phyloP scores from a whole-genome alignment of 2,329 filamentous ascomycete genomes.

The Diaporthe citrichinensis region DNA sequence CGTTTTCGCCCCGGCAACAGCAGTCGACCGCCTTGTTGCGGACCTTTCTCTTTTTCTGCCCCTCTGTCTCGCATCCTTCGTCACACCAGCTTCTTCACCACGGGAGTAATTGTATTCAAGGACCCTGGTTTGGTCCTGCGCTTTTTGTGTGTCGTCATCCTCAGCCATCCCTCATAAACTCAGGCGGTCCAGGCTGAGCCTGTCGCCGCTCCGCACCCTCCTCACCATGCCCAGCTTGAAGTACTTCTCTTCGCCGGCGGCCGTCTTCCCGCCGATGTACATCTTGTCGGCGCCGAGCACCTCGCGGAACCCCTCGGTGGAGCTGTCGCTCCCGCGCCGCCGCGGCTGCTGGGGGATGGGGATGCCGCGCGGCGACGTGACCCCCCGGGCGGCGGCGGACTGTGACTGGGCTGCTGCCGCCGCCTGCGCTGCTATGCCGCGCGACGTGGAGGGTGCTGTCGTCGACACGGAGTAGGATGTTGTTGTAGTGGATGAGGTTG shows the following conservation, averaged over 20 bases:
- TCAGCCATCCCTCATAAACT: constrained; percentile 69
- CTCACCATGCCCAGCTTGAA: constrained; percentile 85
- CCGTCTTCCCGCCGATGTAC: constrained; percentile 85
- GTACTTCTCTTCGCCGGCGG: constrained; percentile 83
- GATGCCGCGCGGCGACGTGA: constrained; percentile 48
- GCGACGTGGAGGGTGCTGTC: constrained; percentile 46
- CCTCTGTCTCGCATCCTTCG: not conserved
- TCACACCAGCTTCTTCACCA: not conserved
- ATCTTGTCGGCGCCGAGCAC: constrained; percentile 81
- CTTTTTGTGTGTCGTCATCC: not conserved
- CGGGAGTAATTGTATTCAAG: not conserved
- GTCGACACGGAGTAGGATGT: constrained; percentile 45
- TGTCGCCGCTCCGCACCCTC: constrained; percentile 79
- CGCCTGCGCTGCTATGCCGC: constrained; percentile 50
- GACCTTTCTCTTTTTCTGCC: not conserved
- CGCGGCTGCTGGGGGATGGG: constrained; percentile 57
- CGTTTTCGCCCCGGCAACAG: constrained; percentile 5
- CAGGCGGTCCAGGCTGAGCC: constrained; percentile 80
- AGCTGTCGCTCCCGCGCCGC: constrained; percentile 81
- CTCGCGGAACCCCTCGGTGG: constrained; percentile 81
- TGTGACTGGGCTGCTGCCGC: constrained; percentile 46
- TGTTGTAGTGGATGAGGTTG: constrained; percentile 44
- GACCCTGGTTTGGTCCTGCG: not conserved
- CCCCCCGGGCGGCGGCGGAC: constrained; percentile 34
- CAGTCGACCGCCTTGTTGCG: not conserved